These are phyloP conservation scores for Aspergillus glaucus DNA, from an alignment of 2,329 filamentous ascomycete species.

Conservation along the genomic window DNA sequence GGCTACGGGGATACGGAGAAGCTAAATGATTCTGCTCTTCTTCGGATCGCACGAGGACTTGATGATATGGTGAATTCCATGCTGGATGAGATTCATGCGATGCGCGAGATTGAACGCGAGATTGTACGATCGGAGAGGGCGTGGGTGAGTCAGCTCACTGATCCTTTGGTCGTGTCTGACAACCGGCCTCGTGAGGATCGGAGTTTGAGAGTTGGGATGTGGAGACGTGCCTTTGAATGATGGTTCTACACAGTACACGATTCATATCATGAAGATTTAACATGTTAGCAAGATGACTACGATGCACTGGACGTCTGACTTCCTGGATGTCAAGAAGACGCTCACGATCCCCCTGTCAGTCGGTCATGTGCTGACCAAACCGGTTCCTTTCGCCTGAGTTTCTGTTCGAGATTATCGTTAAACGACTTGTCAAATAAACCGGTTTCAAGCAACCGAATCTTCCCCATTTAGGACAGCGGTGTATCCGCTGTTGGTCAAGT, in stretches of 20 bases:
- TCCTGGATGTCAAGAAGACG: background rate
- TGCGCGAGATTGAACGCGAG: constrained; percentile 30
- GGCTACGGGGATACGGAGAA: constrained; percentile 21
- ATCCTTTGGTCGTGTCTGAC: constrained; percentile 12
- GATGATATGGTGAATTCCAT: constrained; percentile 27
- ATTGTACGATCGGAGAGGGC: constrained; percentile 28
- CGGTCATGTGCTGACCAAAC: too few relatives aligned
- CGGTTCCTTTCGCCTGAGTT: too few relatives aligned
- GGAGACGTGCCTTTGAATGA: constrained; percentile 12
- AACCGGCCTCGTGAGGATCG: constrained; percentile 6
- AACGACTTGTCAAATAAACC: too few relatives aligned
- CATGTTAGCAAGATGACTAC: background rate
- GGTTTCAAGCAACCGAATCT: too few relatives aligned
- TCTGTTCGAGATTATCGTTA: too few relatives aligned
- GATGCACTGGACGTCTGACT: background rate
- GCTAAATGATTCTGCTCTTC: constrained; percentile 25
- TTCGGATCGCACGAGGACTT: constrained; percentile 22
- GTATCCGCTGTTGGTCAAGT: too few relatives aligned
- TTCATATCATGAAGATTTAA: too few relatives aligned
- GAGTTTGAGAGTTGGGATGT: constrained; percentile 18
- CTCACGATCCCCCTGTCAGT: too few relatives aligned
- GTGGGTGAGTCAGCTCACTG: constrained; percentile 26
- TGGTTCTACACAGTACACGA: background rate
- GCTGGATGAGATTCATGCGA: constrained; percentile 31
- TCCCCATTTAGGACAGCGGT: too few relatives aligned